These are phyloP conservation scores for Penicillium bovifimosum DNA, from an alignment of 495 filamentous ascomycete species.

Conservation along the genomic window DNA sequence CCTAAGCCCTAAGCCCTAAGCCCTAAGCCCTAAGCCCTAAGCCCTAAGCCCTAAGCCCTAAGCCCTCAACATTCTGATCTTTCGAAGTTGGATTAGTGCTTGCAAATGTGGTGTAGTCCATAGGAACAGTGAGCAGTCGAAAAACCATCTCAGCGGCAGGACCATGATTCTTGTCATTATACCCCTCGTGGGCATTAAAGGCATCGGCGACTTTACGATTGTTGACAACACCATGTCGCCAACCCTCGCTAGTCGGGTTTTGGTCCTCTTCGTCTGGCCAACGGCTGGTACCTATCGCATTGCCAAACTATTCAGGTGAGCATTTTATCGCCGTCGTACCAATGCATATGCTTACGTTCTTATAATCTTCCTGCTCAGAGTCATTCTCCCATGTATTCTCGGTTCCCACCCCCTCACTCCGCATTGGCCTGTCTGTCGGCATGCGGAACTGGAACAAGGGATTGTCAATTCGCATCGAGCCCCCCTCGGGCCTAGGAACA, in stretches of 20 bases:
- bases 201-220: slow-evolving; percentile 7
- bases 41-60: too few relatives aligned
- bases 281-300: slow-evolving; percentile 7
- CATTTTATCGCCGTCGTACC: too few relatives aligned
- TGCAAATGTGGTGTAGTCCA: slow-evolving; percentile 26
- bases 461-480: slow-evolving; percentile 19
- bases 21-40: too few relatives aligned
- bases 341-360: slow-evolving; percentile 7
- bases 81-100: slow-evolving; percentile 18
- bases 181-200: slow-evolving; percentile 1
- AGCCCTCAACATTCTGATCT: slow-evolving; percentile 5
- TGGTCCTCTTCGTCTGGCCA: slow-evolving; percentile 8
- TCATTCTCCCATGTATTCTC: slow-evolving; percentile 8
- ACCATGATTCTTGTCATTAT: slow-evolving; percentile 5
- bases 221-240: slow-evolving; percentile 8
- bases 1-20: too few relatives aligned
- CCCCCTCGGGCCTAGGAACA: slow-evolving; percentile 13
- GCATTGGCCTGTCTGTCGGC: slow-evolving; percentile 7
- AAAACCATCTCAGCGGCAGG: slow-evolving; percentile 8
- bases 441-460: slow-evolving; percentile 21
- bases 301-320: slow-evolving; percentile 2
- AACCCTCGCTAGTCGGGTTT: slow-evolving; percentile 2
- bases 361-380: slow-evolving; percentile 29
- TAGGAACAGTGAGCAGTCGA: slow-evolving; percentile 1
- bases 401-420: slow-evolving; percentile 1